Conservation (phyloP, 2,329 filamentous ascomycete species). For the Apiospora saccharicola region DNA sequence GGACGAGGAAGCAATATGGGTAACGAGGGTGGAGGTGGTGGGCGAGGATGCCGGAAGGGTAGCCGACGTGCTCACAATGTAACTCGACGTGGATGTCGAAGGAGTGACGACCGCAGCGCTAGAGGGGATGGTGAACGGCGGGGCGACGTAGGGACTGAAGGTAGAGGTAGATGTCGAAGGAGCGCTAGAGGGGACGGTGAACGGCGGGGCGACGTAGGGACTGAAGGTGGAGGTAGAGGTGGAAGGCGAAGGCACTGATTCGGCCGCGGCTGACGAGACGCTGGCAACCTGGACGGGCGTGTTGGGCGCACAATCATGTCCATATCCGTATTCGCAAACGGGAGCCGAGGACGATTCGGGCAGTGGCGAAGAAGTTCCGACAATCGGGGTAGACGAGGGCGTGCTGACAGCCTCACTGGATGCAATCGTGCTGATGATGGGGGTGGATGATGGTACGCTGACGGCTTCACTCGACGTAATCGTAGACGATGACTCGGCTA, state of each 20-base stretch:
- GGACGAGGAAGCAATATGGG: background rate
- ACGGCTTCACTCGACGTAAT: background rate
- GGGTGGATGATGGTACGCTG: background rate
- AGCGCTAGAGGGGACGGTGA: background rate
- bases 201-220: background rate
- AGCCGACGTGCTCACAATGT: background rate
- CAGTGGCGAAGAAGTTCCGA: background rate
- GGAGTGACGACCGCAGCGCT: background rate
- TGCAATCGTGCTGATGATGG: too few relatives aligned
- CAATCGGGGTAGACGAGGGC: background rate
- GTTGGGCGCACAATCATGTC: background rate
- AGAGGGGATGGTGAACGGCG: background rate
- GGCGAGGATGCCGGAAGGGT: background rate
- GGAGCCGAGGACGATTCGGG: background rate
- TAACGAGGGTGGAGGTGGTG: background rate
- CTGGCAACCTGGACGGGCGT: background rate
- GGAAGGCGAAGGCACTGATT: background rate
- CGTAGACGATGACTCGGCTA: background rate
- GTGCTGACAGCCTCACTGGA: background rate
- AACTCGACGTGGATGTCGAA: slow-evolving; percentile 8
- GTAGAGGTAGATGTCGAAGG: slow-evolving; percentile 20
- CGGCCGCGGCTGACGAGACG: background rate
- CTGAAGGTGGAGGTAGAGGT: too few relatives aligned
- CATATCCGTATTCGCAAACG: background rate
- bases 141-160: too few relatives aligned